Conservation (phyloP, 1,139 yeast species). For the Petasospora rhodanensis region DNA sequence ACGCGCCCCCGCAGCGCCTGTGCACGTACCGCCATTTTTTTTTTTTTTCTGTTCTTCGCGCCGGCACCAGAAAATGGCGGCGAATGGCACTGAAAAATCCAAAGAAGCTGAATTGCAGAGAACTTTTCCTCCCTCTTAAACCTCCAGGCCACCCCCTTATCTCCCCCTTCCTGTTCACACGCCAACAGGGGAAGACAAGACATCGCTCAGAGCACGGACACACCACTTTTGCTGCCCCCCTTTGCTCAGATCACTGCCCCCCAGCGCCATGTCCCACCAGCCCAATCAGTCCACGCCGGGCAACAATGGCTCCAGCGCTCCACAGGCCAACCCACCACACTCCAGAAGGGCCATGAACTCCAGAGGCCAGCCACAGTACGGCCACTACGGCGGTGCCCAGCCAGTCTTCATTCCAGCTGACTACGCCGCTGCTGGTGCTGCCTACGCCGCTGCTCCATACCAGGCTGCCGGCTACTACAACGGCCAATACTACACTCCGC, state of each 20-base stretch:
- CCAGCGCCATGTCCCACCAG: slow-evolving; percentile 1
- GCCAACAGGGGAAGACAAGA: no score
- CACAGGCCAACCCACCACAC: background rate
- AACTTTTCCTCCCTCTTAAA: no score
- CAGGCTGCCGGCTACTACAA: no score
- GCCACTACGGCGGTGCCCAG: slow-evolving; percentile 2
- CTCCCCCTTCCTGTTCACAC: no score
- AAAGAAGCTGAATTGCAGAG: no score
- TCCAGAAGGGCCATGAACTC: background rate
- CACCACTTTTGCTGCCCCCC: no score
- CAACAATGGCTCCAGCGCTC: background rate
- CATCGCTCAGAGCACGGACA: no score
- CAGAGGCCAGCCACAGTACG: slow-evolving; percentile 5
- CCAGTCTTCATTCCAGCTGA: no score
- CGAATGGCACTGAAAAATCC: no score
- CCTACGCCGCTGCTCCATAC: slow-evolving; percentile 1
- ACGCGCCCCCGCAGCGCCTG: background rate
- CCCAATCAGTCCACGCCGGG: background rate
- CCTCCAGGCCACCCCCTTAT: no score
- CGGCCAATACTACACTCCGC: slow-evolving; percentile 3
- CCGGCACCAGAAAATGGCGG: background rate
- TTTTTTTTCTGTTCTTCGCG: slow-evolving; percentile 1
- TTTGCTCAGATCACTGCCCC: no score
- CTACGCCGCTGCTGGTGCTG: no score
- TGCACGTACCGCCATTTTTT: background rate